Conservation (phyloP, 2,329 filamentous ascomycete species). For the Calonectria fujianensis region DNA sequence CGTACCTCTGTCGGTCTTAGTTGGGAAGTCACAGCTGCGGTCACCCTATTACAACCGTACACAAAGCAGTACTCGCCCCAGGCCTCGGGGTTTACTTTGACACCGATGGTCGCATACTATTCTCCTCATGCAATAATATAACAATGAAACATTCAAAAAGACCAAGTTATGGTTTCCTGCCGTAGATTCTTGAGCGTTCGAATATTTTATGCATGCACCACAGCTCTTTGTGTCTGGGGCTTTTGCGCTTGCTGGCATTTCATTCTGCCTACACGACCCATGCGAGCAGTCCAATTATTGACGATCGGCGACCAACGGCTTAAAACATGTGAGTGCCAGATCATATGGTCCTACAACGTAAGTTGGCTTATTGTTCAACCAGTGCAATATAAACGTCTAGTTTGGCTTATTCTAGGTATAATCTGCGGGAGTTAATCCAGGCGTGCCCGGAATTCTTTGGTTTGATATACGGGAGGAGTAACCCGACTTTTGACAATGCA, state of each 20-base stretch:
- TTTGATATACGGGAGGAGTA: not conserved
- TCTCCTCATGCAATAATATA: not conserved
- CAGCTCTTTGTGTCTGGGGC: not conserved
- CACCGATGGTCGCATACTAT: not conserved
- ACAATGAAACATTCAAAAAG: not conserved
- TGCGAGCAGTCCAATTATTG: not conserved
- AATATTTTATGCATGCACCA: not conserved
- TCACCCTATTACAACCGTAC: conserved; percentile 6
- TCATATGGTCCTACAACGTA: not conserved
- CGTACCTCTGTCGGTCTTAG: not conserved
- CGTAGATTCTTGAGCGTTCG: too few relatives aligned
- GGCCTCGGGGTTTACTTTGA: not conserved
- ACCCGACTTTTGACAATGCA: not conserved
- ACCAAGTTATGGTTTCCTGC: not conserved
- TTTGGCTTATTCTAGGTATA: not conserved
- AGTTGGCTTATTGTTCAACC: not conserved
- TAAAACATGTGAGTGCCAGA: not conserved
- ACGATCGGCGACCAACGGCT: not conserved
- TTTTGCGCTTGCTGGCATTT: not conserved
- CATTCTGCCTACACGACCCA: not conserved
- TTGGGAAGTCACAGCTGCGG: not conserved
- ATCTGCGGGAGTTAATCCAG: not conserved
- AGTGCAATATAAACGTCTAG: not conserved
- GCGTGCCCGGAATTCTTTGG: not conserved
- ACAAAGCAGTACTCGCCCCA: not conserved